Evolutionary conservation across 306 rosid species (phyloP).

Genomic region (Vigna unguiculata): DNA sequence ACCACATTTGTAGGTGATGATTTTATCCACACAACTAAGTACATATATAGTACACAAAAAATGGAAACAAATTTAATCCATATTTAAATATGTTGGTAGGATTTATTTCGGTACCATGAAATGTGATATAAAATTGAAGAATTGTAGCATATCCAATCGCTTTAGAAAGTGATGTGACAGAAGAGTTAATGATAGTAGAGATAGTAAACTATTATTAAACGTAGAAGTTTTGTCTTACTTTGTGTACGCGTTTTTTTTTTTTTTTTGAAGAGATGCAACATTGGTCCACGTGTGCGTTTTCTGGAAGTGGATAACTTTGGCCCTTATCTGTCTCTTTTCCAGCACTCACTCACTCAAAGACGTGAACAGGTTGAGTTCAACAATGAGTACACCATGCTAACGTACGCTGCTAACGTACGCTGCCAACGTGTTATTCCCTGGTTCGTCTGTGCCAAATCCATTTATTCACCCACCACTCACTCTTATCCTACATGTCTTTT

Average conservation of each 20-base stretch:
- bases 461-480: constrained; percentile 2
- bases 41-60: no score
- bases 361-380: neutral
- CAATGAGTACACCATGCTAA: no score
- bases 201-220: neutral
- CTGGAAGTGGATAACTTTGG: constrained; percentile 41
- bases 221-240: constrained; percentile 10
- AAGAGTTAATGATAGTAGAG: no score
- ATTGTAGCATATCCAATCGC: no score
- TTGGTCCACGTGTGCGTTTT: constrained; percentile 56
- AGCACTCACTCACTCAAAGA: neutral
- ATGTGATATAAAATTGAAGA: no score
- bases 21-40: no score
- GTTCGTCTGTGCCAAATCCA: neutral
- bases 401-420: no score
- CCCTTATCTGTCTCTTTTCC: constrained; percentile 35
- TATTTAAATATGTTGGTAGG: no score
- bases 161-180: no score
- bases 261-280: neutral
- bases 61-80: no score
- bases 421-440: constrained; percentile 41
- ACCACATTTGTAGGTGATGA: no score
- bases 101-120: no score
- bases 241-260: neutral
- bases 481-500: constrained; percentile 41